Evolutionary conservation across 495 filamentous ascomycete genomes (phyloP).

Genomic region (Neurospora tetraspora): DNA sequence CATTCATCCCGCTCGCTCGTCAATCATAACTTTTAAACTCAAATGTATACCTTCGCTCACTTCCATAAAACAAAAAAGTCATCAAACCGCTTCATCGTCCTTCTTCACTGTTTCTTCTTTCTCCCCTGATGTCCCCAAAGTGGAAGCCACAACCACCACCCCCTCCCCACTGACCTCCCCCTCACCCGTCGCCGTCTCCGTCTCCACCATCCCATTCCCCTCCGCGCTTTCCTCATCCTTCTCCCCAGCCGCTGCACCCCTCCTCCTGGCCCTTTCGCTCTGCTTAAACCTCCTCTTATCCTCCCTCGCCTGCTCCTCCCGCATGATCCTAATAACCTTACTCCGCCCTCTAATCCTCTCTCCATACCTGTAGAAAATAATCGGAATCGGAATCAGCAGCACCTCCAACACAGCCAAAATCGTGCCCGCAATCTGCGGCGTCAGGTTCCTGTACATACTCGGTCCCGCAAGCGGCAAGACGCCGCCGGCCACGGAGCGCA

Average conservation of each 20-base stretch:
- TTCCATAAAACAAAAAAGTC: too few species aligned
- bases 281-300: constrained; percentile 37
- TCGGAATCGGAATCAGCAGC: constrained; percentile 64
- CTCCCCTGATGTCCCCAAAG: neutral
- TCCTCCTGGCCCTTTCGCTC: constrained; percentile 9
- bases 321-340: constrained; percentile 55
- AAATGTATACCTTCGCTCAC: too few species aligned
- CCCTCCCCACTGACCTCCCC: neutral
- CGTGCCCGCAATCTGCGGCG: constrained; percentile 71
- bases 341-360: constrained; percentile 56
- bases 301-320: constrained; percentile 55
- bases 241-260: neutral
- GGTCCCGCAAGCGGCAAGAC: constrained; percentile 65
- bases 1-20: too few species aligned
- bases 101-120: neutral
- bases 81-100: neutral
- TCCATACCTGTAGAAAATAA: constrained; percentile 70
- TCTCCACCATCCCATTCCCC: too few species aligned
- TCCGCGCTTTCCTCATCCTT: neutral
- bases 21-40: too few species aligned
- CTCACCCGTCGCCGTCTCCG: neutral
- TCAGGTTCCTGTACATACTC: constrained; percentile 54
- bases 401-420: constrained; percentile 62
- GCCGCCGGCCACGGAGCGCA: constrained; percentile 57
- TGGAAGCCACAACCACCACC: neutral